phyloP scores from a whole-genome alignment of 495 filamentous ascomycete species.

The Trichoderma asperelloides region DNA sequence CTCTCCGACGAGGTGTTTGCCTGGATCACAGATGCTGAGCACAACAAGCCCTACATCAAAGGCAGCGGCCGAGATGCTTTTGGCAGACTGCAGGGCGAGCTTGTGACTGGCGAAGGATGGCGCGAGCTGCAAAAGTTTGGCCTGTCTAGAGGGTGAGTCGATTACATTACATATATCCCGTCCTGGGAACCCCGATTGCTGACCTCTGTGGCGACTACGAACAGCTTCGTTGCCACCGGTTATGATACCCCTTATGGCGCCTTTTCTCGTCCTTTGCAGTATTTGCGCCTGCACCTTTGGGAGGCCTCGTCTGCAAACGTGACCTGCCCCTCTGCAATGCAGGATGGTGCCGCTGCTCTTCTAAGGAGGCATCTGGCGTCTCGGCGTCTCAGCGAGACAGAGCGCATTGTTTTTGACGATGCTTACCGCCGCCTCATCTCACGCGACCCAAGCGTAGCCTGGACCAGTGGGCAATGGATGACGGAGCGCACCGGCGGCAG shows the following conservation, averaged over 20 bases:
- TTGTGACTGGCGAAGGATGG: constrained; percentile 52
- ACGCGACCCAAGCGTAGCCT: constrained; percentile 47
- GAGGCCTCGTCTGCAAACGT: constrained; percentile 51
- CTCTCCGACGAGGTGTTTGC: constrained; percentile 35
- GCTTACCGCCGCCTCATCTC: constrained; percentile 42
- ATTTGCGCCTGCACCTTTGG: constrained; percentile 54
- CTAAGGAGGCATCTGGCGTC: constrained; percentile 42
- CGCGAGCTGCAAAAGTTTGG: constrained; percentile 44
- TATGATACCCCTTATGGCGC: constrained; percentile 39
- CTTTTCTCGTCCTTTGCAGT: constrained; percentile 46
- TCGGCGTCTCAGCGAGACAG: constrained; percentile 14
- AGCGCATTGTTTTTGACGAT: constrained; percentile 36
- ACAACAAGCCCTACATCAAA: constrained; percentile 44
- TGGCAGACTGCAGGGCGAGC: constrained; percentile 35
- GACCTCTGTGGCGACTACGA: not conserved
- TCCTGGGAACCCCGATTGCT: not conserved
- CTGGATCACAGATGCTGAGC: constrained; percentile 50
- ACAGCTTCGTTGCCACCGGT: constrained; percentile 40
- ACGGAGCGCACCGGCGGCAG: constrained; percentile 69
- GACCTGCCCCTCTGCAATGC: constrained; percentile 62
- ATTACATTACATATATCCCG: not conserved
- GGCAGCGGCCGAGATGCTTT: constrained; percentile 40
- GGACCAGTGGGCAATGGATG: constrained; percentile 84
- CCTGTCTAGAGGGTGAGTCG: constrained; percentile 34
- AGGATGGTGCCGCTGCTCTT: constrained; percentile 58